A percentile compares a stretch with the other conserved stretches of the same genome.
These are phyloP conservation scores for Diaporthe nobilis DNA, from an alignment of 2,329 filamentous ascomycete species.

Conservation along the genomic window DNA sequence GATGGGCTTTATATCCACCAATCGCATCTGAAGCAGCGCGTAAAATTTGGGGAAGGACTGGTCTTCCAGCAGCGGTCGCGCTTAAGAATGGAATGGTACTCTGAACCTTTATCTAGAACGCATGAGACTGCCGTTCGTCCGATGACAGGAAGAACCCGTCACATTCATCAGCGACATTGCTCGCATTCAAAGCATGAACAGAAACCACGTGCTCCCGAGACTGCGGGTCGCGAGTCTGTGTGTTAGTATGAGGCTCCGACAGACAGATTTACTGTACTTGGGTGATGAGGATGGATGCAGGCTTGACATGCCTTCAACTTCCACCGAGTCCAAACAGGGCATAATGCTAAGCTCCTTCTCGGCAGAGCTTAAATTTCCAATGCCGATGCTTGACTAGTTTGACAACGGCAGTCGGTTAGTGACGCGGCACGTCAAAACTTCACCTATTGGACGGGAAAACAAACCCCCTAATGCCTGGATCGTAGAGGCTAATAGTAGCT, in stretches of 20 bases:
- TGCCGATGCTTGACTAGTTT: conserved; percentile 17
- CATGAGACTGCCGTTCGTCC: conserved; percentile 15
- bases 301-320: neutral
- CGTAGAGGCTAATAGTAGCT: conserved; percentile 8
- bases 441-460: conserved; percentile 10
- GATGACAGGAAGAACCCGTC: neutral
- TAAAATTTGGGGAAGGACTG: neutral
- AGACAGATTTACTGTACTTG: neutral
- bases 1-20: conserved; percentile 16
- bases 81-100: neutral
- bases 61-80: neutral
- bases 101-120: neutral
- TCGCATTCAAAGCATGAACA: neutral
- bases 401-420: conserved; percentile 5
- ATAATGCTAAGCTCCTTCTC: conserved; percentile 19
- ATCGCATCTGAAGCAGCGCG: conserved; percentile 9
- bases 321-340: neutral
- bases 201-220: no score
- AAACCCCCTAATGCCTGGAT: neutral
- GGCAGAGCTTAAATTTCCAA: conserved; percentile 10
- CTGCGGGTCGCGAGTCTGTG: neutral
- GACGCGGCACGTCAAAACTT: neutral
- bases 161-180: neutral
- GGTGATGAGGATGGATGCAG: neutral
- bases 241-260: neutral